phyloP scores from a whole-genome alignment of 1,139 yeast species.

The Lodderomyces metapsilosis region DNA sequence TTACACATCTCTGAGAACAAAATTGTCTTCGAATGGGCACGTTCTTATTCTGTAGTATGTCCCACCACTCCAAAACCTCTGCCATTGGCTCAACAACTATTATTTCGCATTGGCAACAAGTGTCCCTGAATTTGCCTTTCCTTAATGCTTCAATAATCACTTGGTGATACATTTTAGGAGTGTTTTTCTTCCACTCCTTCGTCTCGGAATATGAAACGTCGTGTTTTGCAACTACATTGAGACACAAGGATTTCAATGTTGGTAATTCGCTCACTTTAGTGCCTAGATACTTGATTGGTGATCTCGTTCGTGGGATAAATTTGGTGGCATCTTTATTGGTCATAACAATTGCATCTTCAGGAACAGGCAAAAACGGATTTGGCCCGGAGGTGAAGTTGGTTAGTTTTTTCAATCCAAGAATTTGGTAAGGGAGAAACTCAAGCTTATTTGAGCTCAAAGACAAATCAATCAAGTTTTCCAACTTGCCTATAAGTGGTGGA shows the following conservation, averaged over 20 bases:
- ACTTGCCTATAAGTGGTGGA: slow-evolving; percentile 35
- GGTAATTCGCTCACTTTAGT: slow-evolving; percentile 12
- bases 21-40: slow-evolving; percentile 41
- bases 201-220: slow-evolving; percentile 48
- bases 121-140: slow-evolving; percentile 37
- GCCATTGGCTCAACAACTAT: slow-evolving; percentile 43
- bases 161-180: slow-evolving; percentile 36
- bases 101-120: slow-evolving; percentile 35
- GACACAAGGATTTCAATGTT: slow-evolving; percentile 34
- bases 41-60: slow-evolving; percentile 35
- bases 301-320: slow-evolving; percentile 17
- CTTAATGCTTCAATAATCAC: slow-evolving; percentile 38
- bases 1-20: slow-evolving; percentile 39
- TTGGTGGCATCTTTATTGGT: slow-evolving; percentile 15
- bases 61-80: slow-evolving; percentile 49
- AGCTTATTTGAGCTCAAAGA: slow-evolving; percentile 40
- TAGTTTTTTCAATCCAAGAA: slow-evolving; percentile 31
- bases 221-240: slow-evolving; percentile 36
- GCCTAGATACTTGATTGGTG: slow-evolving; percentile 21
- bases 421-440: slow-evolving; percentile 35
- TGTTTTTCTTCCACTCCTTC: slow-evolving; percentile 37
- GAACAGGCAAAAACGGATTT: slow-evolving; percentile 34
- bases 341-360: slow-evolving; percentile 23
- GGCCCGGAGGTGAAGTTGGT: slow-evolving; percentile 44
- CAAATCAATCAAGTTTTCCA: slow-evolving; percentile 35